A percentile compares a stretch with the other conserved stretches of the same genome.
phyloP scores from a whole-genome alignment of 495 filamentous ascomycete genomes.

The Melanomma pulvis-pyrius region DNA sequence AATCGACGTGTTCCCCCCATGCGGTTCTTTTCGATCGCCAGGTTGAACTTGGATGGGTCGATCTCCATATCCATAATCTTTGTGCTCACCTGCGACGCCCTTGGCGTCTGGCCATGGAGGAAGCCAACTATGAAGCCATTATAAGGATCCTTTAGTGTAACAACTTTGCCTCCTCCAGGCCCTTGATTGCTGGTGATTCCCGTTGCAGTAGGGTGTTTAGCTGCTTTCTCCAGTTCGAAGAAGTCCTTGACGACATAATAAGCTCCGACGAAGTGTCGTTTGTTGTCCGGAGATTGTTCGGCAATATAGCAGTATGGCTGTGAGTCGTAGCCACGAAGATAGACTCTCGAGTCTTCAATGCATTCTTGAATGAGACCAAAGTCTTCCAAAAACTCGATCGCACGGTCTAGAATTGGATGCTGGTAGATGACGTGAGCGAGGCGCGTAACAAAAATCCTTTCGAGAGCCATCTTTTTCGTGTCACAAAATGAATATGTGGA shows the following conservation, averaged over 20 bases:
- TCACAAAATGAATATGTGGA: too few species aligned
- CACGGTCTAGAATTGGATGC: not conserved
- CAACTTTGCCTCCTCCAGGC: constrained; percentile 59
- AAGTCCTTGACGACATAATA: constrained; percentile 37
- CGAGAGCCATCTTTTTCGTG: too few species aligned
- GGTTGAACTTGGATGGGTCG: not conserved
- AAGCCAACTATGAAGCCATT: constrained; percentile 58
- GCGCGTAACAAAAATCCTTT: too few species aligned
- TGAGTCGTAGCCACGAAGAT: constrained; percentile 41
- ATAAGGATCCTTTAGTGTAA: too few species aligned
- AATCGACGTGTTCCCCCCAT: constrained; percentile 37
- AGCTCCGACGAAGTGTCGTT: constrained; percentile 36
- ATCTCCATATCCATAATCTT: not conserved
- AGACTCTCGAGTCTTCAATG: constrained; percentile 26
- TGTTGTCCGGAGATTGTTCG: constrained; percentile 32
- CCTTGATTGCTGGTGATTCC: constrained; percentile 38
- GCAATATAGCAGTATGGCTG: constrained; percentile 44
- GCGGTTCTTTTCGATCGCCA: not conserved
- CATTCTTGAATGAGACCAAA: constrained; percentile 44
- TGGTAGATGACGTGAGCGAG: constrained; percentile 4
- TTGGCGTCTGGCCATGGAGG: constrained; percentile 6
- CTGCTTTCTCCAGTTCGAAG: constrained; percentile 36
- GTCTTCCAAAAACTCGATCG: constrained; percentile 22
- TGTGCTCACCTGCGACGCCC: constrained; percentile 1
- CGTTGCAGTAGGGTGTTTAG: constrained; percentile 1